Evolutionary conservation across 2,329 filamentous ascomycete genomes (phyloP).

Genomic region (Ceratocystis papillata): DNA sequence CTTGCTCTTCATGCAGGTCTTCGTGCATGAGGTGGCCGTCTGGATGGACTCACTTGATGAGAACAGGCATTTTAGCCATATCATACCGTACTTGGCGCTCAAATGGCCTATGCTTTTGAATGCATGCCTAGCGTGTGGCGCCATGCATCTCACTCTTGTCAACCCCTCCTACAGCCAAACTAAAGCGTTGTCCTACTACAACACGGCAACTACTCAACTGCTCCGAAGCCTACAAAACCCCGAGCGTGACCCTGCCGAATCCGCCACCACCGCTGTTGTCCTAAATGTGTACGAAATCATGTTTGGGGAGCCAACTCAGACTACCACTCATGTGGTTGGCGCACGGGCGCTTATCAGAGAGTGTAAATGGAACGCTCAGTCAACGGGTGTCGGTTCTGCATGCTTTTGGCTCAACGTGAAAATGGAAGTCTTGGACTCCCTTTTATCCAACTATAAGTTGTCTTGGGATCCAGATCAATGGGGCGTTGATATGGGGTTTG

Average conservation of each 20-base stretch:
- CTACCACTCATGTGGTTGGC: slow-evolving; percentile 84
- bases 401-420: slow-evolving; percentile 93
- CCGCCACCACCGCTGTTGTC: slow-evolving; percentile 71
- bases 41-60: slow-evolving; percentile 94
- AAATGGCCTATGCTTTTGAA: slow-evolving; percentile 80
- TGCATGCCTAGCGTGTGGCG: slow-evolving; percentile 79
- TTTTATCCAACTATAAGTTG: slow-evolving; percentile 77
- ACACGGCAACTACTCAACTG: slow-evolving; percentile 69
- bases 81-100: slow-evolving; percentile 73
- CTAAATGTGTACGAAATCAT: slow-evolving; percentile 91
- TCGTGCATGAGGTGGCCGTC: slow-evolving; percentile 76
- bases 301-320: slow-evolving; percentile 64
- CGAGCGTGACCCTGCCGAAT: slow-evolving; percentile 52
- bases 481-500: slow-evolving; percentile 70
- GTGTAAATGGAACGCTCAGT: slow-evolving; percentile 75
- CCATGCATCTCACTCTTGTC: slow-evolving; percentile 64
- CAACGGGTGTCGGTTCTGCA: slow-evolving; percentile 66
- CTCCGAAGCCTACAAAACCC: slow-evolving; percentile 70
- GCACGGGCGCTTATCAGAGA: slow-evolving; percentile 79
- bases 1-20: slow-evolving; percentile 80
- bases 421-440: slow-evolving; percentile 79
- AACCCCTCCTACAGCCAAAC: slow-evolving; percentile 43
- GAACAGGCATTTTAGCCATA: slow-evolving; percentile 72
- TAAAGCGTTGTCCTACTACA: slow-evolving; percentile 72
- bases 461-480: slow-evolving; percentile 86